phyloP scores from a whole-genome alignment of 768 basidiomycete species.

The Lentinula guzmanii region DNA sequence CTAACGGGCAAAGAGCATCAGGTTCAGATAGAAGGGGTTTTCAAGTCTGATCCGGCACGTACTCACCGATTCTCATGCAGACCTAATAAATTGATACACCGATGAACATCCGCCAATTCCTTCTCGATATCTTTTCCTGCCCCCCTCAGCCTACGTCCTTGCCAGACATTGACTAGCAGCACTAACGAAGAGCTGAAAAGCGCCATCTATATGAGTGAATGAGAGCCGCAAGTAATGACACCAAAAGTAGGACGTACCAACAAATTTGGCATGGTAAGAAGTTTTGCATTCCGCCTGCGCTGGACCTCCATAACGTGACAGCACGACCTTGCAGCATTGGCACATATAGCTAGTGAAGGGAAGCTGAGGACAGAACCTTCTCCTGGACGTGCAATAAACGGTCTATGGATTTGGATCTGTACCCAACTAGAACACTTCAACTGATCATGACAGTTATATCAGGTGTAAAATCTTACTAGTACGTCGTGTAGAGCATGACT shows the following conservation, averaged over 20 bases:
- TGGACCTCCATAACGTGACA: slow-evolving; percentile 7
- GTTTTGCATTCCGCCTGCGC: not conserved
- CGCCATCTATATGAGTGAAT: not conserved
- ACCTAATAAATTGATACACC: not conserved
- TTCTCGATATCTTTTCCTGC: slow-evolving; percentile 6
- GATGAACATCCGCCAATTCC: not conserved
- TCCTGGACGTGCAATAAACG: slow-evolving; percentile 3
- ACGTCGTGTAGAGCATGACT: slow-evolving; percentile 33
- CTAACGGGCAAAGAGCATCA: slow-evolving; percentile 14
- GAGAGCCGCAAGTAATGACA: not conserved
- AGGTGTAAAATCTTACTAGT: not conserved
- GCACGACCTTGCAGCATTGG: slow-evolving; percentile 4
- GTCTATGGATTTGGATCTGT: slow-evolving; percentile 2
- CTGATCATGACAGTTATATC: not conserved
- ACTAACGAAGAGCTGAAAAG: slow-evolving; percentile 1
- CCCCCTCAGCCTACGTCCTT: not conserved
- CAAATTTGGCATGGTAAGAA: slow-evolving; percentile 4
- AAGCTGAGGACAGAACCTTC: not conserved
- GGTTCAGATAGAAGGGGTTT: too few species aligned
- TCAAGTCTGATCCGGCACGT: not conserved
- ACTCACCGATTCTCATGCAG: slow-evolving; percentile 4
- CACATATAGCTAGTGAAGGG: slow-evolving; percentile 4
- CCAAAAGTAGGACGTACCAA: not conserved
- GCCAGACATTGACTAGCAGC: slow-evolving; percentile 1
- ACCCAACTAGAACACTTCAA: slow-evolving; percentile 28